phyloP scores from a whole-genome alignment of 768 basidiomycete genomes.

The Tricholoma furcatifolium region DNA sequence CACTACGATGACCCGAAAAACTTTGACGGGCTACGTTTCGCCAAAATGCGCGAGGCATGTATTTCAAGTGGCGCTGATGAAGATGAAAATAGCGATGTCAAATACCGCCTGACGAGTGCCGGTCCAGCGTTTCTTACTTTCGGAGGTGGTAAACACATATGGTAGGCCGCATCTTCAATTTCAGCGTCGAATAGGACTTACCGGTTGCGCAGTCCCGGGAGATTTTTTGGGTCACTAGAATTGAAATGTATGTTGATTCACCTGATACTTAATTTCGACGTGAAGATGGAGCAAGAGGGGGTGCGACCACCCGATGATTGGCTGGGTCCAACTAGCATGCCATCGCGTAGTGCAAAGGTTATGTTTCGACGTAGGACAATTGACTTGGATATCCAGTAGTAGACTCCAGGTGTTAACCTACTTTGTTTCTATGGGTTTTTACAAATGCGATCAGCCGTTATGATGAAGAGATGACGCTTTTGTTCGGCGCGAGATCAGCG shows the following conservation, averaged over 20 bases:
- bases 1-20: conserved; percentile 30
- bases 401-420: too few species aligned
- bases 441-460: too few species aligned
- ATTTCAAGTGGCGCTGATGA: conserved; percentile 10
- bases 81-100: conserved; percentile 19
- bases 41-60: conserved; percentile 14
- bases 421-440: too few species aligned
- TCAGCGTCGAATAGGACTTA: not conserved
- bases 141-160: conserved; percentile 34
- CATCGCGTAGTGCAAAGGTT: conserved; percentile 25
- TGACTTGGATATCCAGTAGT: too few species aligned
- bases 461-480: too few species aligned
- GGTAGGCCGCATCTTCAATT: conserved; percentile 12
- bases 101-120: conserved; percentile 25
- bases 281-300: conserved; percentile 31
- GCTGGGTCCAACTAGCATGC: conserved; percentile 20
- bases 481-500: too few species aligned
- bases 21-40: conserved; percentile 45
- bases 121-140: conserved; percentile 30
- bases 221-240: conserved; percentile 42
- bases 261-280: conserved; percentile 36
- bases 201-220: conserved; percentile 28
- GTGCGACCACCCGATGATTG: conserved; percentile 25
- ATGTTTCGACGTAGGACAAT: conserved; percentile 21
- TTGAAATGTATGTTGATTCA: conserved; percentile 46